phyloP scores from a whole-genome alignment of 495 filamentous ascomycete genomes.

The Penicillium pulvis region DNA sequence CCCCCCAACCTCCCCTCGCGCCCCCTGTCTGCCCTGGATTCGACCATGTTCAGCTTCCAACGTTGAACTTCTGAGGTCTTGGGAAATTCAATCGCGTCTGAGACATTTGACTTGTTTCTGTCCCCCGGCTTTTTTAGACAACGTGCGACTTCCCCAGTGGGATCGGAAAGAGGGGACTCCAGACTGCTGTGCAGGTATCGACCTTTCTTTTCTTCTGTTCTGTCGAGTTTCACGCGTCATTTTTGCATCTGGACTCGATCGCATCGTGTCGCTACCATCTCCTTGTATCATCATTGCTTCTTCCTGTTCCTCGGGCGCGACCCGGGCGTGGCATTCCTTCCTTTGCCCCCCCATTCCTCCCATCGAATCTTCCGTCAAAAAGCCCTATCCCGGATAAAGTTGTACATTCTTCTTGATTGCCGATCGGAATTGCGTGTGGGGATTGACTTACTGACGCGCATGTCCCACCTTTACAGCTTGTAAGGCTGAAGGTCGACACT shows the following conservation, averaged over 20 bases:
- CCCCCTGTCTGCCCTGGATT: conserved; percentile 66
- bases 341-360: conserved; percentile 46
- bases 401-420: conserved; percentile 26
- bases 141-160: conserved; percentile 26
- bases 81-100: conserved; percentile 62
- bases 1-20: conserved; percentile 41
- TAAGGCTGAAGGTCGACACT: conserved; percentile 26
- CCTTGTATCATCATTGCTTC: neutral
- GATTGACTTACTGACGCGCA: conserved; percentile 19
- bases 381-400: conserved; percentile 17
- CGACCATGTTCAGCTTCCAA: conserved; percentile 59
- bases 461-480: conserved; percentile 16
- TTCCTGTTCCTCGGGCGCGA: conserved; percentile 14
- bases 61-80: conserved; percentile 59
- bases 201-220: conserved; percentile 16
- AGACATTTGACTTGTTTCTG: conserved; percentile 53
- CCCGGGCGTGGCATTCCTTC: conserved; percentile 22
- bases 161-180: conserved; percentile 21
- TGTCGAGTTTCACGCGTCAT: conserved; percentile 32
- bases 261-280: neutral
- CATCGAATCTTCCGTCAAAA: conserved; percentile 56
- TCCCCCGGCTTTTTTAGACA: conserved; percentile 16
- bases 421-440: conserved; percentile 18
- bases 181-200: conserved; percentile 42
- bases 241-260: neutral